phyloP scores from a whole-genome alignment of 2,329 filamentous ascomycete species.

The Colletotrichum tropicicola region DNA sequence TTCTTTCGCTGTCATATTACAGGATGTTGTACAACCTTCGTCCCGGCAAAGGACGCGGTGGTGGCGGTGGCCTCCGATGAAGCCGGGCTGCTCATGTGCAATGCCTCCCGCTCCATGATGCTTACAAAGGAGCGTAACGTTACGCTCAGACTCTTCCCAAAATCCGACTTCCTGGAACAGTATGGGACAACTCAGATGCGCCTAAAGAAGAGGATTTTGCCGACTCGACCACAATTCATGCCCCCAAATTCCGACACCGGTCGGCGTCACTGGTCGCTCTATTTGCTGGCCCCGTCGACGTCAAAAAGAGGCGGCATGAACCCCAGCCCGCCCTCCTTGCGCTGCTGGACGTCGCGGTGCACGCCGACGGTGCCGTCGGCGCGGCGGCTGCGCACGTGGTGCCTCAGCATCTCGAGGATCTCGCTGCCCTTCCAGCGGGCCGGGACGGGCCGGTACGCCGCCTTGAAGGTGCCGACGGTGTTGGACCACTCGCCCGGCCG shows the following conservation, averaged over 20 bases:
- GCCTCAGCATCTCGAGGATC: slow-evolving; percentile 78
- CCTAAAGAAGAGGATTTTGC: too few relatives aligned
- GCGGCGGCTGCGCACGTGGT: slow-evolving; percentile 77
- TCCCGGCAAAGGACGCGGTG: neutral
- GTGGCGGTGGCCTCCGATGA: neutral
- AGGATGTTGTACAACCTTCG: neutral
- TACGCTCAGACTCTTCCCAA: too few relatives aligned
- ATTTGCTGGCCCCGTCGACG: slow-evolving; percentile 18
- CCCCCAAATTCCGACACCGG: too few relatives aligned
- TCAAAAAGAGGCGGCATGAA: slow-evolving; percentile 62
- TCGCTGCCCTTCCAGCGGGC: slow-evolving; percentile 85
- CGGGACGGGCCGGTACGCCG: slow-evolving; percentile 91
- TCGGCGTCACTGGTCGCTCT: too few relatives aligned
- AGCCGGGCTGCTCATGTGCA: neutral
- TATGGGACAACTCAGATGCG: too few relatives aligned
- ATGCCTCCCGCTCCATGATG: neutral
- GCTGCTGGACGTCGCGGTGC: slow-evolving; percentile 33
- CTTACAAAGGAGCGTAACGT: too few relatives aligned
- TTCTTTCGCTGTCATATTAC: neutral
- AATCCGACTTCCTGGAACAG: too few relatives aligned
- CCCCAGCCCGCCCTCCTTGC: slow-evolving; percentile 55
- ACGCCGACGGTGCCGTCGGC: slow-evolving; percentile 45
- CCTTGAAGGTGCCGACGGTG: slow-evolving; percentile 93
- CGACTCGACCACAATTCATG: too few relatives aligned
- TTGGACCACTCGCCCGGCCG: slow-evolving; percentile 89